These are phyloP conservation scores for Mycena rebaudengoi DNA, from an alignment of 768 basidiomycete species.

Conservation along the genomic window DNA sequence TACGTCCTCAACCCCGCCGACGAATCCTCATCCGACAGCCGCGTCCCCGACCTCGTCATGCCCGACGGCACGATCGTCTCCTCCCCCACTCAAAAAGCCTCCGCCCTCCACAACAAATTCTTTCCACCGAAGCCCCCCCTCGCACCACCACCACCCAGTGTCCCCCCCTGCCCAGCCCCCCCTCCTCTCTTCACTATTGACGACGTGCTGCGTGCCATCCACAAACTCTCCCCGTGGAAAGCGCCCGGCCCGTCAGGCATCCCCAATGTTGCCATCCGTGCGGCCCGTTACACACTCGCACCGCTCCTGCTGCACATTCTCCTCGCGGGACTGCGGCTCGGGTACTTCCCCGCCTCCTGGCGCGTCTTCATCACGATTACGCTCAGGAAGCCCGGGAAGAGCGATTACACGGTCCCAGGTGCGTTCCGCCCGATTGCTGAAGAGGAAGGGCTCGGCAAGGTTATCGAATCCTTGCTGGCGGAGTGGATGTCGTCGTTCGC, in stretches of 20 bases:
- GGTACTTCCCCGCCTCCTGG: not conserved
- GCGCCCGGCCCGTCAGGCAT: not conserved
- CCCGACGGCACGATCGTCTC: not conserved
- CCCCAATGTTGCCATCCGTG: not conserved
- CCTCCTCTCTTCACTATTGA: not conserved
- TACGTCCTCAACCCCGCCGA: not conserved
- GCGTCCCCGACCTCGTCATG: not conserved
- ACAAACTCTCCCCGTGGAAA: not conserved
- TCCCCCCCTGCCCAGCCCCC: not conserved
- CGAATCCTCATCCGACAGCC: not conserved
- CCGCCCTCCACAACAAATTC: not conserved
- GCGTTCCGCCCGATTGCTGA: not conserved
- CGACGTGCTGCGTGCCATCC: not conserved
- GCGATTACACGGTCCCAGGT: not conserved
- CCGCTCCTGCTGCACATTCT: not conserved
- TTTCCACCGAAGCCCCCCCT: not conserved
- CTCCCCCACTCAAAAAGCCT: not conserved
- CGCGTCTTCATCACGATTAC: not conserved
- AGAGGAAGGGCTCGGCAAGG: not conserved
- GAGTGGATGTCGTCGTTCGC: not conserved
- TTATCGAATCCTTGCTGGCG: not conserved
- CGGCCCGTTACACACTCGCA: not conserved
- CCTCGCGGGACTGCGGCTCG: not conserved
- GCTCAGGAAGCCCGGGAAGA: not conserved
- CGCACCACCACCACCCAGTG: not conserved